Conservation (phyloP, 306 rosid genomes). For the Alnus glutinosa region DNA sequence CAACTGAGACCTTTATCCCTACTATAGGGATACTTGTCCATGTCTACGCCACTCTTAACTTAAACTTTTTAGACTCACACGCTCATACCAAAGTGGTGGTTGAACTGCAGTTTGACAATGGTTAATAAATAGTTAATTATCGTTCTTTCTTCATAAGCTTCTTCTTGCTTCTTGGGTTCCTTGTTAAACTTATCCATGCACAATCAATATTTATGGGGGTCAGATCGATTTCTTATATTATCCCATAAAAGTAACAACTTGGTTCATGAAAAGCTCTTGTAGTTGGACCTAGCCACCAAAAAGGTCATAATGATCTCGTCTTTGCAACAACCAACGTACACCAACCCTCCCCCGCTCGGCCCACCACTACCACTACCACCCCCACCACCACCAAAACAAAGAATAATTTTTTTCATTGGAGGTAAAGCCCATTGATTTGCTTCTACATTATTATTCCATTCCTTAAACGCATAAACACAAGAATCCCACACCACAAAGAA, state of each 20-base stretch:
- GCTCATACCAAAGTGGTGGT: background rate
- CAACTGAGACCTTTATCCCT: too few relatives aligned
- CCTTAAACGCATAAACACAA: background rate
- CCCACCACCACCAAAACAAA: background rate
- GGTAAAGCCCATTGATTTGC: background rate
- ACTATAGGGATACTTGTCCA: too few relatives aligned
- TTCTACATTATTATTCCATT: background rate
- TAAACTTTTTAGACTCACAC: too few relatives aligned
- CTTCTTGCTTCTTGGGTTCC: background rate
- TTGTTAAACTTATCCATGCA: background rate
- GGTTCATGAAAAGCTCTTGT: background rate
- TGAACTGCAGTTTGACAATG: background rate
- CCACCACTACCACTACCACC: too few relatives aligned
- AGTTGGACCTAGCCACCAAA: conserved; percentile 5
- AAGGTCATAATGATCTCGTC: background rate
- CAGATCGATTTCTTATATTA: background rate
- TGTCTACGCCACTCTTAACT: too few relatives aligned
- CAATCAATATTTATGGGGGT: background rate
- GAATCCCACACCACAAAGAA: background rate
- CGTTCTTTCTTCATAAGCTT: background rate
- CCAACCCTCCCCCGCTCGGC: too few relatives aligned
- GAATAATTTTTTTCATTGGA: background rate
- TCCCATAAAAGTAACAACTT: background rate
- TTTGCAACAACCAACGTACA: background rate
- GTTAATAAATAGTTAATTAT: background rate